These are phyloP conservation scores for Tulasnella sp. DNA, from an alignment of 768 basidiomycete species.

Conservation along the genomic window DNA sequence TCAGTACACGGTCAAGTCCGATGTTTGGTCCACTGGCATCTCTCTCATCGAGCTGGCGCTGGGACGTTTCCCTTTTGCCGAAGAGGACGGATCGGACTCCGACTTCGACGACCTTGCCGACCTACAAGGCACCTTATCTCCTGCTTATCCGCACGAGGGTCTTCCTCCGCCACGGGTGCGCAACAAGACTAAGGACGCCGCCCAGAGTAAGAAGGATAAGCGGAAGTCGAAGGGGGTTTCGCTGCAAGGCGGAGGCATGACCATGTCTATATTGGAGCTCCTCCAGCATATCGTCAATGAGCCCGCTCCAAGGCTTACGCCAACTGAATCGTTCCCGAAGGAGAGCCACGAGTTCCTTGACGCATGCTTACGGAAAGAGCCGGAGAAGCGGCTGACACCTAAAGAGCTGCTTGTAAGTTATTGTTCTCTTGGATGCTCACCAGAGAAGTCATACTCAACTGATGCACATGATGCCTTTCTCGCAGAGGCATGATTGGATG, in stretches of 20 bases:
- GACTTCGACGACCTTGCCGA: slow-evolving; percentile 43
- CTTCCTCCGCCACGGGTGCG: slow-evolving; percentile 16
- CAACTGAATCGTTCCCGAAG: slow-evolving; percentile 57
- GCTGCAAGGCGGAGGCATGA: slow-evolving; percentile 89
- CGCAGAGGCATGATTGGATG: slow-evolving; percentile 66
- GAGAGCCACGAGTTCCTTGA: slow-evolving; percentile 81
- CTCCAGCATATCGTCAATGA: slow-evolving; percentile 98
- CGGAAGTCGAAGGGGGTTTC: slow-evolving; percentile 87
- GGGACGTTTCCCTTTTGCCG: slow-evolving; percentile 93
- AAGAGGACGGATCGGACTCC: slow-evolving; percentile 48
- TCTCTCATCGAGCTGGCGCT: slow-evolving; percentile 93
- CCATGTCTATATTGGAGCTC: slow-evolving; percentile 95
- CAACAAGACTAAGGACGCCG: slow-evolving; percentile 31
- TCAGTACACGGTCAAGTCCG: slow-evolving; percentile 96
- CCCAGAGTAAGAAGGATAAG: slow-evolving; percentile 54
- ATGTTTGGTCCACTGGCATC: slow-evolving; percentile 98
- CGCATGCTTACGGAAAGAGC: slow-evolving; percentile 84
- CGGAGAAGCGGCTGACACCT: slow-evolving; percentile 68
- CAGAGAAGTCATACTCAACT: neutral
- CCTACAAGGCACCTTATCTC: slow-evolving; percentile 69
- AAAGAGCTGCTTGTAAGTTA: slow-evolving; percentile 69
- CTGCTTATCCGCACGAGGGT: slow-evolving; percentile 27
- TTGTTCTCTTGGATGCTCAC: neutral
- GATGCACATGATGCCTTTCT: neutral
- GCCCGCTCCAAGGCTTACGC: slow-evolving; percentile 79